phyloP scores from a whole-genome alignment of 148 eudicot species.

The Polygonum aviculare region DNA sequence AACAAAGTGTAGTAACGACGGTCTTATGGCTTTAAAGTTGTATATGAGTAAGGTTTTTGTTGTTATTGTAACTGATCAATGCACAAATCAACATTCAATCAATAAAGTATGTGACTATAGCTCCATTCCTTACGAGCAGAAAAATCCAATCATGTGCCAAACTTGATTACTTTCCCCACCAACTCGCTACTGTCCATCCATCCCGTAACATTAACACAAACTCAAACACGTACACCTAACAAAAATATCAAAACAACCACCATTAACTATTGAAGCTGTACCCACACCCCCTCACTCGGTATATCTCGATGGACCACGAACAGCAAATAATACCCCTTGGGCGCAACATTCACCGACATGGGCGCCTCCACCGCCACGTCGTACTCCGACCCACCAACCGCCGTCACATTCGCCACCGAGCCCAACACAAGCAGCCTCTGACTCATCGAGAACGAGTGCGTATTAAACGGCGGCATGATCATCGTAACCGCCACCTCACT shows the following conservation, averaged over 20 bases:
- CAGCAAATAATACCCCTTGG: conserved; percentile 60
- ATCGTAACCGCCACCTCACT: conserved; percentile 32
- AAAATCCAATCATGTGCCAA: too few relatives aligned
- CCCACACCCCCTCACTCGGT: conserved; percentile 55
- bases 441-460: conserved; percentile 72
- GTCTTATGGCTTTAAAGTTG: too few relatives aligned
- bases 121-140: too few relatives aligned
- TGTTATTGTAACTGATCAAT: too few relatives aligned
- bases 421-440: conserved; percentile 48
- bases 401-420: conserved; percentile 12
- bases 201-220: too few relatives aligned
- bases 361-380: conserved; percentile 38
- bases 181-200: too few relatives aligned
- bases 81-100: too few relatives aligned
- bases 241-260: not conserved
- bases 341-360: conserved; percentile 32
- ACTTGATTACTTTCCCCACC: too few relatives aligned
- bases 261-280: conserved; percentile 14
- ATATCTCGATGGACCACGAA: conserved; percentile 56
- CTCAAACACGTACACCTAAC: not conserved
- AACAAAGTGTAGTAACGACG: too few relatives aligned
- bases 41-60: too few relatives aligned
- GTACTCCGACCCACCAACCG: conserved; percentile 23
- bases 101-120: too few relatives aligned
- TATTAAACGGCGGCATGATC: conserved; percentile 56